Evolutionary conservation across 192 early-diverging fungal species (phyloP).

Genomic region (Geranomyces michiganensis): DNA sequence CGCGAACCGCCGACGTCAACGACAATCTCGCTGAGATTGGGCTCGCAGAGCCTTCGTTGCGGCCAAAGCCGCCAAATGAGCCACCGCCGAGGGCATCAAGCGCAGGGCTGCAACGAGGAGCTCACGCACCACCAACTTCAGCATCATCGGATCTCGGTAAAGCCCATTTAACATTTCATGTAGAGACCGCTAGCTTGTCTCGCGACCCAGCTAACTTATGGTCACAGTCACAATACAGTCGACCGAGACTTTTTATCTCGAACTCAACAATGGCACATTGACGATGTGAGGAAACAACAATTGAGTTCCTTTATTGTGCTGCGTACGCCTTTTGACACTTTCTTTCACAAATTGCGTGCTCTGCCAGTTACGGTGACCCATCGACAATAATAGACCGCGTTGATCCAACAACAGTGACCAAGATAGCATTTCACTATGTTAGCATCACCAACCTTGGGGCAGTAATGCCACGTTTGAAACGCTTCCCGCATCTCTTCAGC

Average conservation of each 20-base stretch:
- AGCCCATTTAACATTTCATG: no score
- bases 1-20: background rate
- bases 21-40: background rate
- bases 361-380: conserved; percentile 41
- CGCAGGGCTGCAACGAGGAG: background rate
- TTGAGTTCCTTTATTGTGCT: background rate
- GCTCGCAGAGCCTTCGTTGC: background rate
- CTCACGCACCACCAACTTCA: background rate
- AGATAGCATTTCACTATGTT: conserved; percentile 28
- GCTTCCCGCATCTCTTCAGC: conserved; percentile 25
- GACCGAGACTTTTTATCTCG: conserved; percentile 5
- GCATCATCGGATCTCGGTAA: background rate
- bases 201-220: no score
- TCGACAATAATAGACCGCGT: conserved; percentile 31
- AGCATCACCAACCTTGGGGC: conserved; percentile 24
- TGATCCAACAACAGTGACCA: conserved; percentile 23
- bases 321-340: no score
- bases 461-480: conserved; percentile 21
- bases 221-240: background rate
- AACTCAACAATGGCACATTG: background rate
- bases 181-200: no score
- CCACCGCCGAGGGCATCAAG: background rate
- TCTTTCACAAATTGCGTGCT: no score
- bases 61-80: background rate
- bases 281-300: conserved; percentile 9